Evolutionary conservation across 768 basidiomycete genomes (phyloP).

Genomic region (Myochromella boudieri): DNA sequence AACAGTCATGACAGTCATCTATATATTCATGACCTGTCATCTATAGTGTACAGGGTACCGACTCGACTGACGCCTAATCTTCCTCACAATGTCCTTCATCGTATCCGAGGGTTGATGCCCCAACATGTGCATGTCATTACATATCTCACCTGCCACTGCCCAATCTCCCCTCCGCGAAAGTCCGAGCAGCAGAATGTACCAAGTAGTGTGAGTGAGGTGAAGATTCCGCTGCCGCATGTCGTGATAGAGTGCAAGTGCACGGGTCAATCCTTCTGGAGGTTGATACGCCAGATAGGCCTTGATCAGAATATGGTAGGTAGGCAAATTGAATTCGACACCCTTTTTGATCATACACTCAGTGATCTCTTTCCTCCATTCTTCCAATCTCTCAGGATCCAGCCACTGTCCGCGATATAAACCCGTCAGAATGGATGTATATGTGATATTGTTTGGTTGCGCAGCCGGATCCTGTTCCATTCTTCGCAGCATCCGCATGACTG

Average conservation of each 20-base stretch:
- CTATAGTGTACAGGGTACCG: conserved; percentile 3
- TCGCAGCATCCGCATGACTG: conserved; percentile 67
- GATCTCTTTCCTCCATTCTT: conserved; percentile 50
- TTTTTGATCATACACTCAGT: conserved; percentile 57
- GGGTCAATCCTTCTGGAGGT: conserved; percentile 46
- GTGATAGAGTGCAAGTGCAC: conserved; percentile 58
- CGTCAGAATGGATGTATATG: conserved; percentile 79
- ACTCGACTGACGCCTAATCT: conserved; percentile 37
- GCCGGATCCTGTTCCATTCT: conserved; percentile 67
- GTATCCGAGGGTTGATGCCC: conserved; percentile 45
- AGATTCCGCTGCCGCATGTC: conserved; percentile 56
- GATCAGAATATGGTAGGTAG: conserved; percentile 79
- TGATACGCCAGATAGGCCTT: conserved; percentile 59
- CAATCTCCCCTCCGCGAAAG: conserved; percentile 58
- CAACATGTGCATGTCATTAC: conserved; percentile 54
- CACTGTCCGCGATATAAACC: conserved; percentile 66
- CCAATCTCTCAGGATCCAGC: conserved; percentile 41
- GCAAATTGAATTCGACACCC: conserved; percentile 53
- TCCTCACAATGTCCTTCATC: conserved; percentile 48
- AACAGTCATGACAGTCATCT: not conserved
- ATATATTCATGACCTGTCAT: not conserved
- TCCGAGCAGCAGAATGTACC: conserved; percentile 74
- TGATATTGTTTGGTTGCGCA: conserved; percentile 68
- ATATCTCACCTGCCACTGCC: conserved; percentile 58
- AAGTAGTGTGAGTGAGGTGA: conserved; percentile 61